Evolutionary conservation across 73 alveolate species (phyloP), one percentile per base, ranked within the genome.

Genomic region (Vitrella brassicaformis): DNA sequence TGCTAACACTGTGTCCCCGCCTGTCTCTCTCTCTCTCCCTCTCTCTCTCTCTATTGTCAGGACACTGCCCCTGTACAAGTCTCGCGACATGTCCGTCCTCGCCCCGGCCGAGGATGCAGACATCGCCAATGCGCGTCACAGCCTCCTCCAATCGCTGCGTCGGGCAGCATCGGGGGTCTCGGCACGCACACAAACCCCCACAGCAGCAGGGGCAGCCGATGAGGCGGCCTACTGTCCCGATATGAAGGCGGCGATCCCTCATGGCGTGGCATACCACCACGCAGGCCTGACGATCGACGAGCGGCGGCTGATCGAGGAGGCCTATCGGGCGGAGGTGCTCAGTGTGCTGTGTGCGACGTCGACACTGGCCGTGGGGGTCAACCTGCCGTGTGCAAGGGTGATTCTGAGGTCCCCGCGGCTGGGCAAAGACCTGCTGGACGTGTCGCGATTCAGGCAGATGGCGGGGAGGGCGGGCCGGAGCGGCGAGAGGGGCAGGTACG

Each of bases 391-490:
- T 27, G 85, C 85, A 31, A 84, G 74, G 30, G 95, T 89, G 39
- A 71, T 89, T 9, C 82, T 89, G 65, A 80, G 73, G 66, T 30
- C 84, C 22, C 92, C 95, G 10, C 47, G 67, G 74, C 86, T 89
- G 39, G 95, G 89, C 10, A 39, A 31, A 25, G 71, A 67, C 69
- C 85, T 74, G 31, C 75, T 89, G 79, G 90, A 78, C 56, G 67
- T 71, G 0, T 74, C 89, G 8, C 77, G 75, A 56, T 89, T 86
- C 66, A 89, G 85, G 79, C 88, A 89, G 68, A 89, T 89, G 95
- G 85, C 89, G 30, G 95, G 95, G 0, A 81, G 95, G 65, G 95
- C 95, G 0, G 95, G 95, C 19, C 72, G 95, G 67, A 85, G 90
- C 0, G 95, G 95, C 0, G 85, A 84, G 65, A 69, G 79, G 30